Conservation (phyloP, 306 rosid species). For the Arachis hypogaea region DNA sequence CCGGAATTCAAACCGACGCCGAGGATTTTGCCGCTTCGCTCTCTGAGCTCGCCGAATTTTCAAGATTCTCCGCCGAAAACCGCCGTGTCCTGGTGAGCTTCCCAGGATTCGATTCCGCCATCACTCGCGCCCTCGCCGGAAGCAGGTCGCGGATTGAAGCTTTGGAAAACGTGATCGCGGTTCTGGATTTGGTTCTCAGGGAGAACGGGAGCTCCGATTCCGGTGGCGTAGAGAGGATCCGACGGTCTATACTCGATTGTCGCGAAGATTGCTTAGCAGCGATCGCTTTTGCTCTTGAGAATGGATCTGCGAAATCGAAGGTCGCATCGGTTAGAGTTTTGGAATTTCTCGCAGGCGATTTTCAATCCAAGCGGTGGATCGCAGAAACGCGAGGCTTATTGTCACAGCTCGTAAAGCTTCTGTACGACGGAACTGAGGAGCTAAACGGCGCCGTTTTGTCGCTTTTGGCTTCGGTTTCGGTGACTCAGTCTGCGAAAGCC, state of each 20-base stretch:
- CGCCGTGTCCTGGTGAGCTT: slow-evolving; percentile 37
- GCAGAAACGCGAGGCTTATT: slow-evolving; percentile 45
- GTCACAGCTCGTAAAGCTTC: slow-evolving; percentile 26
- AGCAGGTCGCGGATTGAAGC: slow-evolving; percentile 22
- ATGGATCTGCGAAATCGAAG: slow-evolving; percentile 46
- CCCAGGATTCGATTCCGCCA: slow-evolving; percentile 42
- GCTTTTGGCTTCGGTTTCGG: slow-evolving; percentile 38
- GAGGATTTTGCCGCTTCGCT: slow-evolving; percentile 27
- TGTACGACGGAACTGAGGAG: slow-evolving; percentile 5
- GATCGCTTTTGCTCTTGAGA: slow-evolving; percentile 34
- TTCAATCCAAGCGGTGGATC: slow-evolving; percentile 45
- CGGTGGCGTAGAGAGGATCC: slow-evolving; percentile 33
- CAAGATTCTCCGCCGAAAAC: slow-evolving; percentile 35
- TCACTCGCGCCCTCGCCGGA: slow-evolving; percentile 41
- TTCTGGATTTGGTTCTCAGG: slow-evolving; percentile 41
- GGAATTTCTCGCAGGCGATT: slow-evolving; percentile 47
- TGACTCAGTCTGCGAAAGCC: slow-evolving; percentile 45
- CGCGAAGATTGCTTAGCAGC: slow-evolving; percentile 42
- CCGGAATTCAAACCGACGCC: not conserved
- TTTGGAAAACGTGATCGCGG: slow-evolving; percentile 34
- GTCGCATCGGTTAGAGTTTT: slow-evolving; percentile 44
- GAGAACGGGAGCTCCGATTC: not conserved
- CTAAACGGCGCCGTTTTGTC: slow-evolving; percentile 49
- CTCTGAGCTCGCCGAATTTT: slow-evolving; percentile 43
- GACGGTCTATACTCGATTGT: slow-evolving; percentile 28